phyloP scores from a whole-genome alignment of 2,329 filamentous ascomycete species.

The Epichloe baconii region DNA sequence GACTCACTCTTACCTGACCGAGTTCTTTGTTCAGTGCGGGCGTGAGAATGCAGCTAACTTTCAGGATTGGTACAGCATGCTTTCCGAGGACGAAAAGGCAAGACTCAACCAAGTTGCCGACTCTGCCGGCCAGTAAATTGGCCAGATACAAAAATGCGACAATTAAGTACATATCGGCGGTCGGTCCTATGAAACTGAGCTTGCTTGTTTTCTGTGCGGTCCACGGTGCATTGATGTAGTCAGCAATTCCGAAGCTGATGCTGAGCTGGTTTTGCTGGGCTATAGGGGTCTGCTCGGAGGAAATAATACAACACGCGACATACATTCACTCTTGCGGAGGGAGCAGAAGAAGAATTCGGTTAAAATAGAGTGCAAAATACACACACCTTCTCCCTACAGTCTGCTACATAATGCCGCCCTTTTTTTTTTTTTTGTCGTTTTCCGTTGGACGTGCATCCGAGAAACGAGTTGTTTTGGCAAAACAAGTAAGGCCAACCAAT shows the following conservation, averaged over 20 bases:
- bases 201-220: not conserved
- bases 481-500: not conserved
- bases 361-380: not conserved
- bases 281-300: not conserved
- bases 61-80: conserved; percentile 41
- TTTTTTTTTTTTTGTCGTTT: too few species aligned
- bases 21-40: conserved; percentile 60
- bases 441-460: too few species aligned
- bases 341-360: not conserved
- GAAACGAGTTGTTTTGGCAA: too few species aligned
- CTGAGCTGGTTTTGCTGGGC: not conserved
- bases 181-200: not conserved
- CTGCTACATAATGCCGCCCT: too few species aligned
- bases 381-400: not conserved
- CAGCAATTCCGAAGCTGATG: too few species aligned
- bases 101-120: conserved; percentile 41
- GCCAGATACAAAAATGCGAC: not conserved
- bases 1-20: conserved; percentile 69
- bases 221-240: too few species aligned
- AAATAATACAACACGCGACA: not conserved
- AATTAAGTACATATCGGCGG: not conserved
- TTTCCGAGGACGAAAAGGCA: conserved; percentile 41
- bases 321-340: not conserved
- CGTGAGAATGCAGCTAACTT: conserved; percentile 44
- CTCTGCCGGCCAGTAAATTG: not conserved